phyloP scores from a whole-genome alignment of 768 basidiomycete species.

The Crucibulum laeve region DNA sequence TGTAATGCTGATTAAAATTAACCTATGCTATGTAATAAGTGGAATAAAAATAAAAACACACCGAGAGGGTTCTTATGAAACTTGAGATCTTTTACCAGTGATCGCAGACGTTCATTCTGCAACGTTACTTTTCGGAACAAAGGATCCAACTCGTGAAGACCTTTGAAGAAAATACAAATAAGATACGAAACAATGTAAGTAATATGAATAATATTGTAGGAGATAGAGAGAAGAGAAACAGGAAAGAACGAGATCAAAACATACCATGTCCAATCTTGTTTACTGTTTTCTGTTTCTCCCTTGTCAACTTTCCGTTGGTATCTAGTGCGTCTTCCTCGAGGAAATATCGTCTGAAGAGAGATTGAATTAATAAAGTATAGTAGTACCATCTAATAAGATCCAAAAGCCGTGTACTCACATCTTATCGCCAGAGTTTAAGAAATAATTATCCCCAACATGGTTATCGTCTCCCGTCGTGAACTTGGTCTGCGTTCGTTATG shows the following conservation, averaged over 20 bases:
- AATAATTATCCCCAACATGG: slow-evolving; percentile 91
- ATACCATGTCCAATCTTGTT: slow-evolving; percentile 95
- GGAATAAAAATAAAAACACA: slow-evolving; percentile 23
- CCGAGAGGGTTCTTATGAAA: slow-evolving; percentile 86
- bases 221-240: background rate
- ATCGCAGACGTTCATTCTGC: slow-evolving; percentile 66
- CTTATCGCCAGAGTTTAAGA: slow-evolving; percentile 89
- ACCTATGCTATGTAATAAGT: background rate
- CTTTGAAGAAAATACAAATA: slow-evolving; percentile 29
- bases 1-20: slow-evolving; percentile 57
- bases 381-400: background rate
- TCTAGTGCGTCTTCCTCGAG: slow-evolving; percentile 87
- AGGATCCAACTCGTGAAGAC: slow-evolving; percentile 81
- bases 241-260: slow-evolving; percentile 5
- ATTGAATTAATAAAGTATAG: background rate
- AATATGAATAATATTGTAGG: too few species aligned
- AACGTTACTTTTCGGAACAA: slow-evolving; percentile 76
- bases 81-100: slow-evolving; percentile 70
- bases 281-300: slow-evolving; percentile 72
- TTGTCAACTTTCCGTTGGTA: slow-evolving; percentile 60
- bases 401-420: slow-evolving; percentile 38
- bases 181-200: slow-evolving; percentile 1
- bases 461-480: slow-evolving; percentile 79
- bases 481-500: slow-evolving; percentile 57
- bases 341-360: slow-evolving; percentile 63